These are phyloP conservation scores for Cercospora berteroae DNA, from an alignment of 2,329 filamentous ascomycete genomes.

Conservation along the genomic window DNA sequence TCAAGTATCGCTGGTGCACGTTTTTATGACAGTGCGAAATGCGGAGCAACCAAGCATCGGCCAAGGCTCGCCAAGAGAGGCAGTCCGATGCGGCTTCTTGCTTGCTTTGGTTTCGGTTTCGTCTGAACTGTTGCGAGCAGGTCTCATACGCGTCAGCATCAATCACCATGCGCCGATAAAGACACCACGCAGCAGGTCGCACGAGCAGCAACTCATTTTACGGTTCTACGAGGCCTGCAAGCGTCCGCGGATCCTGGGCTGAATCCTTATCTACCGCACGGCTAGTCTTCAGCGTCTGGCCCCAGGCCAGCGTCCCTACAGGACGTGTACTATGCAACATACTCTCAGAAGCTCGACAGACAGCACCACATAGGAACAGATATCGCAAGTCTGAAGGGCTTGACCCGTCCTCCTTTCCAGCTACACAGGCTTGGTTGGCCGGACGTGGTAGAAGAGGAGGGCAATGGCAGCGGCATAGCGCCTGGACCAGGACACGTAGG, in stretches of 20 bases:
- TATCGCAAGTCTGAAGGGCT: background rate
- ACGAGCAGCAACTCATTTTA: background rate
- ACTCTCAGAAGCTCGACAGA: background rate
- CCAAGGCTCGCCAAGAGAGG: background rate
- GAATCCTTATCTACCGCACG: background rate
- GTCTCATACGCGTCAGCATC: background rate
- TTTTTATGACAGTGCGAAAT: slow-evolving; percentile 1
- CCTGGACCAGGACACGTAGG: background rate
- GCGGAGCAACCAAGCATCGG: background rate
- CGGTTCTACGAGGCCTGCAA: background rate
- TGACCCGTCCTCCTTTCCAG: background rate
- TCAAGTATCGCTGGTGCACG: background rate
- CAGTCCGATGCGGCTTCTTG: background rate
- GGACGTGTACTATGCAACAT: background rate
- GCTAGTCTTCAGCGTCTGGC: background rate
- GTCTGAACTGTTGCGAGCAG: background rate
- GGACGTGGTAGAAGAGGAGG: background rate
- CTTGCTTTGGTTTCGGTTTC: background rate
- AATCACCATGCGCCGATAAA: background rate
- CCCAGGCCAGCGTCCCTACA: background rate
- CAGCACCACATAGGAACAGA: background rate
- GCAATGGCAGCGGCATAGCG: background rate
- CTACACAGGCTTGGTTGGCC: background rate
- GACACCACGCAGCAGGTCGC: background rate
- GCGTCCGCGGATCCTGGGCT: background rate